Percentiles rank a stretch among this genome's conserved stretches.
These are phyloP conservation scores for Aethionema arabicum DNA, from an alignment of 345 rosid species.

Conservation along the genomic window DNA sequence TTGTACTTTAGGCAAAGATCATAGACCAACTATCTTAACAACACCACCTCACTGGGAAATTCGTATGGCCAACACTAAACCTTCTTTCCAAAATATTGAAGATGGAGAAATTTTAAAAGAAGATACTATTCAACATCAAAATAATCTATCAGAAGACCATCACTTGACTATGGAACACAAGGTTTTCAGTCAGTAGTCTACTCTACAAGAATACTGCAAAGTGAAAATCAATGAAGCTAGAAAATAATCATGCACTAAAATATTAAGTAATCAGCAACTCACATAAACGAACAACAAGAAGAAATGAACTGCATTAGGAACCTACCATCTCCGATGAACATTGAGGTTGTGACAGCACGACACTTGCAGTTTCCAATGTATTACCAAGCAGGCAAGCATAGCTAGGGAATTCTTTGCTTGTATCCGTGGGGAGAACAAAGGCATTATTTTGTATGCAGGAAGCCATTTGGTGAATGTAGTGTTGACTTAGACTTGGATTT, in stretches of 20 bases:
- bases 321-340: slow-evolving; percentile 86
- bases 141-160: slow-evolving; percentile 9
- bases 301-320: slow-evolving; percentile 18
- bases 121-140: neutral
- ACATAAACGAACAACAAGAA: slow-evolving; percentile 6
- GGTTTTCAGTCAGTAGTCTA: neutral
- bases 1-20: neutral
- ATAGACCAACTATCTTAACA: neutral
- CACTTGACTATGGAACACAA: slow-evolving; percentile 3
- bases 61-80: neutral
- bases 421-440: slow-evolving; percentile 62
- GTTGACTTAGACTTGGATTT: slow-evolving; percentile 55
- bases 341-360: slow-evolving; percentile 67
- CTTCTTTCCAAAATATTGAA: neutral
- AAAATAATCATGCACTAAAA: neutral
- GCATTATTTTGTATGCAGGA: slow-evolving; percentile 56
- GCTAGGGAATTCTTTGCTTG: slow-evolving; percentile 61
- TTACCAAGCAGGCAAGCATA: slow-evolving; percentile 94
- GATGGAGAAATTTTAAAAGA: slow-evolving; percentile 1
- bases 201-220: slow-evolving; percentile 5
- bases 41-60: neutral
- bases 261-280: neutral
- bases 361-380: slow-evolving; percentile 75
- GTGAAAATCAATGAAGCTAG: neutral
- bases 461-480: slow-evolving; percentile 79